Conservation (phyloP, 345 rosid genomes). For the Acer saccharum region DNA sequence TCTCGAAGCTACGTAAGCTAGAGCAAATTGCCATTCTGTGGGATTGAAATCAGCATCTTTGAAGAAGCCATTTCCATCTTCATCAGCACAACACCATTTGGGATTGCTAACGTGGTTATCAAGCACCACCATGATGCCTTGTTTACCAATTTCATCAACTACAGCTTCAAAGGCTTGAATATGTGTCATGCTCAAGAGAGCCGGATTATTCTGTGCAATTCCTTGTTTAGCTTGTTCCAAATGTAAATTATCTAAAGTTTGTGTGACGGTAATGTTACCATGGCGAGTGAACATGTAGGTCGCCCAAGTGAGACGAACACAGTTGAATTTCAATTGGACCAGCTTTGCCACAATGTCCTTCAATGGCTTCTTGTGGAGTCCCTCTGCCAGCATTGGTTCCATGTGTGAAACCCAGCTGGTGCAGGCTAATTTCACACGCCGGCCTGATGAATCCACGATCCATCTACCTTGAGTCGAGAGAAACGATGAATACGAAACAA, state of each 20-base stretch:
- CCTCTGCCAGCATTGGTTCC: slow-evolving; percentile 36
- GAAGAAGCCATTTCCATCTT: slow-evolving; percentile 54
- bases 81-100: slow-evolving; percentile 46
- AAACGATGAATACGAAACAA: neutral
- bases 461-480: slow-evolving; percentile 25
- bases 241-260: slow-evolving; percentile 21
- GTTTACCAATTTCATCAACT: slow-evolving; percentile 27
- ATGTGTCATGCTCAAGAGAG: slow-evolving; percentile 17
- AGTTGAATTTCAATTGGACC: slow-evolving; percentile 21
- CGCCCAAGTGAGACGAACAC: slow-evolving; percentile 37
- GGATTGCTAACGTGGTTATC: slow-evolving; percentile 56
- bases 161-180: slow-evolving; percentile 32
- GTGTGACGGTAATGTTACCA: neutral
- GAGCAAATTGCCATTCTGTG: slow-evolving; percentile 38
- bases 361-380: slow-evolving; percentile 36
- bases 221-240: slow-evolving; percentile 25
- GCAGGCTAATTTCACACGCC: slow-evolving; percentile 33
- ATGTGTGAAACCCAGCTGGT: slow-evolving; percentile 33
- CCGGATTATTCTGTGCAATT: slow-evolving; percentile 32
- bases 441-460: slow-evolving; percentile 28
- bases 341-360: slow-evolving; percentile 10
- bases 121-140: slow-evolving; percentile 42
- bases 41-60: slow-evolving; percentile 44
- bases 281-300: slow-evolving; percentile 25
- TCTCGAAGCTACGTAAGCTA: slow-evolving; percentile 29